Conservation (phyloP, 2,329 filamentous ascomycete species). For the Macrophomina tecta region DNA sequence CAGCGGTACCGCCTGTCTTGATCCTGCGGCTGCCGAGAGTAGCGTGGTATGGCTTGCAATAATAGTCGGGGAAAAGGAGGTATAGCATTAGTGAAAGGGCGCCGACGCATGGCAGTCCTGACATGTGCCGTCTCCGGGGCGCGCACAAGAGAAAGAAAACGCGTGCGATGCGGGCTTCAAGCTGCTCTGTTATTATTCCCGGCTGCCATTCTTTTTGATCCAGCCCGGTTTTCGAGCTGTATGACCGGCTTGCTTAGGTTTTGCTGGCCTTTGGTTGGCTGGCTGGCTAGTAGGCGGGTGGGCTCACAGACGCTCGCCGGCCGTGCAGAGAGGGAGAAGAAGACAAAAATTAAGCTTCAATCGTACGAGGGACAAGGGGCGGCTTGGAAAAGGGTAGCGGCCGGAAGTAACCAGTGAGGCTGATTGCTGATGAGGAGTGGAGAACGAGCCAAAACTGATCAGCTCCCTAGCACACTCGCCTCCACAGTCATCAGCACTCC, state of each 20-base stretch:
- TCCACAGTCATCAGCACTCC: slow-evolving; percentile 1
- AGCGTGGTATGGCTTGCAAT: not conserved
- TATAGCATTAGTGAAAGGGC: not conserved
- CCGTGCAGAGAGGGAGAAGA: not conserved
- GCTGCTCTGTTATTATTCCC: not conserved
- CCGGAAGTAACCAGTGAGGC: slow-evolving; percentile 7
- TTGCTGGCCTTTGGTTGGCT: slow-evolving; percentile 1
- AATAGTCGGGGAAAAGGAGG: not conserved
- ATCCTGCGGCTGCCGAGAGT: not conserved
- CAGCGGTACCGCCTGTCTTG: not conserved
- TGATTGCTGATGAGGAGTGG: not conserved
- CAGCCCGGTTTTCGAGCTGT: not conserved
- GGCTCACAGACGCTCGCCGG: not conserved
- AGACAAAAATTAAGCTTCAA: slow-evolving; percentile 7
- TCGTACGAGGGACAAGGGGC: slow-evolving; percentile 12
- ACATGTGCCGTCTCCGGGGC: not conserved
- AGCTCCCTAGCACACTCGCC: not conserved
- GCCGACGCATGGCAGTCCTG: not conserved
- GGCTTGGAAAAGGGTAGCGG: not conserved
- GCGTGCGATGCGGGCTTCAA: not conserved
- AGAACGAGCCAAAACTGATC: not conserved
- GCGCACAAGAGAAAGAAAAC: not conserved
- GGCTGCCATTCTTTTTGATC: not conserved
- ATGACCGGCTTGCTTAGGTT: not conserved
- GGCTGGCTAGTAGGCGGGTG: not conserved